Percentiles rank a stretch among this genome's conserved stretches.
Conservation (phyloP, 139 green algal genomes). For the Microglena sp. region DNA sequence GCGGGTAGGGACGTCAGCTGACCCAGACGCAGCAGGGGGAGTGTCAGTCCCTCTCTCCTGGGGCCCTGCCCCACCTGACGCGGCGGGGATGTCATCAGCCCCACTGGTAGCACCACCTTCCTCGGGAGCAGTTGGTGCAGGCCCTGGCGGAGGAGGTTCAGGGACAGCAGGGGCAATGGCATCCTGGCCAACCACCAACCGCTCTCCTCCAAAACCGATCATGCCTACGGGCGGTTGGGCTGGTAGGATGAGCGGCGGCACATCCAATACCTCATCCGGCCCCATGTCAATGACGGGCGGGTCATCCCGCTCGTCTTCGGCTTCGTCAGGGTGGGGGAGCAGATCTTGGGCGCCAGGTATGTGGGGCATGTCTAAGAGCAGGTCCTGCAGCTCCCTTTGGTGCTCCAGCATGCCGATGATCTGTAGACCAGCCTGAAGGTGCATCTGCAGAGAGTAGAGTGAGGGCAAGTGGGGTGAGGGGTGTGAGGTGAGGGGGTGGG, state of each 20-base stretch:
- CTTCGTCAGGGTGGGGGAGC: too few species aligned
- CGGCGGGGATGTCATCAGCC: too few species aligned
- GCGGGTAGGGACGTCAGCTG: too few species aligned
- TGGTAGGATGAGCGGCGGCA: neutral
- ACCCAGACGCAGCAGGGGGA: too few species aligned
- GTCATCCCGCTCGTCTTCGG: too few species aligned
- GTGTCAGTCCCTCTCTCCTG: too few species aligned
- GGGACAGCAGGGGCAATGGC: neutral
- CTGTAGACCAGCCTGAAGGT: neutral
- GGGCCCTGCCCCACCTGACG: too few species aligned
- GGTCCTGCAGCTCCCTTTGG: conserved; percentile 27
- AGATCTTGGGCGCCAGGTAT: neutral
- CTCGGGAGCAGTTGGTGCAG: too few species aligned
- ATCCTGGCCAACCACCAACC: neutral
- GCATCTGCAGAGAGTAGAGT: neutral
- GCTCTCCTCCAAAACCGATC: neutral
- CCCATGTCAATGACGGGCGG: neutral
- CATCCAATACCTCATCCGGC: conserved; percentile 1
- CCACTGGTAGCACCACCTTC: too few species aligned
- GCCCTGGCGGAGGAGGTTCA: too few species aligned
- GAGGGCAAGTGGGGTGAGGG: too few species aligned
- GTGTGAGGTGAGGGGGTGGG: too few species aligned
- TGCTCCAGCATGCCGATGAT: conserved; percentile 24
- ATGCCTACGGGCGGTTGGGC: neutral
- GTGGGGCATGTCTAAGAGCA: conserved; percentile 20